phyloP scores from a whole-genome alignment of 306 rosid genomes.

The Acacia crassicarpa region DNA sequence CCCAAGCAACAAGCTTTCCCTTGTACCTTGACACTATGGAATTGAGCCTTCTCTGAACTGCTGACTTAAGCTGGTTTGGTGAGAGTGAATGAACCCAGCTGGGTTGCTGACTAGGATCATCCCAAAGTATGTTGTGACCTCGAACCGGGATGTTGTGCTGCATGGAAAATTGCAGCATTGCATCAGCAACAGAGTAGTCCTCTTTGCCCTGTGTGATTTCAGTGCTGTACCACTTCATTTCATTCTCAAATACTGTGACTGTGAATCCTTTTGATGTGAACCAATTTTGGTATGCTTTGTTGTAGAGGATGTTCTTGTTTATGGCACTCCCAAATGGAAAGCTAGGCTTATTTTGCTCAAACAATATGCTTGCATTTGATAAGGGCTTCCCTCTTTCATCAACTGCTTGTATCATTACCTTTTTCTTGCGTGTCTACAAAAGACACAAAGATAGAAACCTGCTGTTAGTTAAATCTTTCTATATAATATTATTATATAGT shows the following conservation, averaged over 20 bases:
- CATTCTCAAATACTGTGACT: constrained; percentile 61
- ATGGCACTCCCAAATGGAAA: constrained; percentile 72
- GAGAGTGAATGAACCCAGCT: constrained; percentile 61
- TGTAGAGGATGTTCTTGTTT: constrained; percentile 53
- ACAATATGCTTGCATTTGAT: constrained; percentile 29
- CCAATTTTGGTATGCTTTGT: constrained; percentile 61
- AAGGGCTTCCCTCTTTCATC: constrained; percentile 57
- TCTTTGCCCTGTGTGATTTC: constrained; percentile 44
- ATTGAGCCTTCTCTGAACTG: constrained; percentile 40
- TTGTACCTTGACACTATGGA: constrained; percentile 55
- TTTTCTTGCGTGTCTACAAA: constrained; percentile 55
- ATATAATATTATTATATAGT: no score
- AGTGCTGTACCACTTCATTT: constrained; percentile 82
- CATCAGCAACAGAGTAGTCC: constrained; percentile 50
- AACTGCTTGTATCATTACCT: constrained; percentile 43
- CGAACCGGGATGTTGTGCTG: constrained; percentile 49
- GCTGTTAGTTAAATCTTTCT: neutral
- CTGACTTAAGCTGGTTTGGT: constrained; percentile 22
- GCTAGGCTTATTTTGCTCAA: constrained; percentile 5
- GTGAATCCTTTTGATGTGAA: constrained; percentile 55
- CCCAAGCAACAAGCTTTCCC: constrained; percentile 73
- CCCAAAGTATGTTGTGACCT: constrained; percentile 79
- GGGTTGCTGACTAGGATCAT: constrained; percentile 49
- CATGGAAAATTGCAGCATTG: constrained; percentile 57
- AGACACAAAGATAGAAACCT: neutral